Conservation (phyloP, 441 rosid genomes). For the Aquilaria agallochum region DNA sequence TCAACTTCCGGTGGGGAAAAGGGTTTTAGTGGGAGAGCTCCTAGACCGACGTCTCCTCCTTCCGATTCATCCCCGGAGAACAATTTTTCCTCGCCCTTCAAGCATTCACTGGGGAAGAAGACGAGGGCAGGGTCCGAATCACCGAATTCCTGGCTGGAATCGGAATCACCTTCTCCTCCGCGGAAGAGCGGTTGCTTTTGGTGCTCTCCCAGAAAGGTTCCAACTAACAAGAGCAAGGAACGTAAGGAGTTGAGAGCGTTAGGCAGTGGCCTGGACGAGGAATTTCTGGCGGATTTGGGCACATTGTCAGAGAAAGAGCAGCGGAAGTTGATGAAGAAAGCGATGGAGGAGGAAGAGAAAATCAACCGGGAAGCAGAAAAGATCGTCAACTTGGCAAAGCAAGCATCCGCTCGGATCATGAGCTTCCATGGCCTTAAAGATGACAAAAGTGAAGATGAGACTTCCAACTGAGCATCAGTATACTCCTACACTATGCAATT, state of each 20-base stretch:
- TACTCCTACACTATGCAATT: too few relatives aligned
- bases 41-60: background rate
- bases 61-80: constrained; percentile 1
- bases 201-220: constrained; percentile 52
- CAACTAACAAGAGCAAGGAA: constrained; percentile 29
- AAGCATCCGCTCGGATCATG: constrained; percentile 49
- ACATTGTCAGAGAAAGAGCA: constrained; percentile 52
- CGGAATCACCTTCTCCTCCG: constrained; percentile 55
- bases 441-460: constrained; percentile 30
- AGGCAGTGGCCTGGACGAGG: constrained; percentile 30
- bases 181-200: constrained; percentile 49
- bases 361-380: constrained; percentile 63
- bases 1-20: constrained; percentile 22
- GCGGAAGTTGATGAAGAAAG: constrained; percentile 45
- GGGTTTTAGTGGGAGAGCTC: constrained; percentile 13
- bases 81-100: constrained; percentile 10
- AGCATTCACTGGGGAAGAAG: constrained; percentile 13
- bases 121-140: constrained; percentile 9
- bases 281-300: constrained; percentile 43
- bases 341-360: constrained; percentile 60
- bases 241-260: constrained; percentile 13
- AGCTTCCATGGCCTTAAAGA: constrained; percentile 21
- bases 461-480: background rate
- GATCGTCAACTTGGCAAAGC: constrained; percentile 60
- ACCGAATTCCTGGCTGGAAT: constrained; percentile 22